Conservation (phyloP, 495 filamentous ascomycete species). For the Daldinia caldariorum region DNA sequence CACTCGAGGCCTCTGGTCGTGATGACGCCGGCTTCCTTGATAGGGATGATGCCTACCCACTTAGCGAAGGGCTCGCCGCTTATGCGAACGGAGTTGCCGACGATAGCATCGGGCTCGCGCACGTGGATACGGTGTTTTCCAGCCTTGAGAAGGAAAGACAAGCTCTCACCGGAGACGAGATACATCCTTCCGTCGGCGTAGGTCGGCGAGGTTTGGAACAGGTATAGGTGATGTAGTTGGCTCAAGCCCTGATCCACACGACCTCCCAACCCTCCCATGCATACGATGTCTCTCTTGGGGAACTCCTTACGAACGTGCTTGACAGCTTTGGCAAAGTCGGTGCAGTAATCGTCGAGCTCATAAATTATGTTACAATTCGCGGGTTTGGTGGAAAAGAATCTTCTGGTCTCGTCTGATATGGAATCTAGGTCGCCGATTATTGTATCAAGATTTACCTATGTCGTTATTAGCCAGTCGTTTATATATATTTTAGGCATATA, state of each 20-base stretch:
- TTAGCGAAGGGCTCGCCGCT: conserved; percentile 59
- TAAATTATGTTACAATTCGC: conserved; percentile 64
- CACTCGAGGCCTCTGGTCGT: conserved; percentile 85
- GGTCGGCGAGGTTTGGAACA: conserved; percentile 60
- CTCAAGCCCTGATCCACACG: conserved; percentile 92
- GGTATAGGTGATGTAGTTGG: conserved; percentile 80
- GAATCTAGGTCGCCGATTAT: conserved; percentile 95
- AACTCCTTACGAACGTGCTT: conserved; percentile 51
- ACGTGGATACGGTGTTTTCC: conserved; percentile 77
- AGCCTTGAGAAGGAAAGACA: conserved; percentile 78
- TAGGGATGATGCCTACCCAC: conserved; percentile 85
- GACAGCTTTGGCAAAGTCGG: conserved; percentile 75
- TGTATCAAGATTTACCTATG: conserved; percentile 65
- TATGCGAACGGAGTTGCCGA: conserved; percentile 53
- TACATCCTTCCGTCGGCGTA: conserved; percentile 65
- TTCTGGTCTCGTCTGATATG: conserved; percentile 63
- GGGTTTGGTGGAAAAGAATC: conserved; percentile 66
- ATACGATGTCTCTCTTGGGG: conserved; percentile 63
- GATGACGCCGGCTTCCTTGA: conserved; percentile 76
- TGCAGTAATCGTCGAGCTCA: conserved; percentile 82
- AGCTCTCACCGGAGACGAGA: conserved; percentile 78
- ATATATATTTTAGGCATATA: not conserved
- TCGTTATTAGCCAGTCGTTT: conserved; percentile 21
- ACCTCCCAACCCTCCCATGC: conserved; percentile 85
- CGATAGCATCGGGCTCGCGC: conserved; percentile 50